Evolutionary conservation across 2,329 filamentous ascomycete species (phyloP).

Genomic region (Dryadomyces quercivorus): DNA sequence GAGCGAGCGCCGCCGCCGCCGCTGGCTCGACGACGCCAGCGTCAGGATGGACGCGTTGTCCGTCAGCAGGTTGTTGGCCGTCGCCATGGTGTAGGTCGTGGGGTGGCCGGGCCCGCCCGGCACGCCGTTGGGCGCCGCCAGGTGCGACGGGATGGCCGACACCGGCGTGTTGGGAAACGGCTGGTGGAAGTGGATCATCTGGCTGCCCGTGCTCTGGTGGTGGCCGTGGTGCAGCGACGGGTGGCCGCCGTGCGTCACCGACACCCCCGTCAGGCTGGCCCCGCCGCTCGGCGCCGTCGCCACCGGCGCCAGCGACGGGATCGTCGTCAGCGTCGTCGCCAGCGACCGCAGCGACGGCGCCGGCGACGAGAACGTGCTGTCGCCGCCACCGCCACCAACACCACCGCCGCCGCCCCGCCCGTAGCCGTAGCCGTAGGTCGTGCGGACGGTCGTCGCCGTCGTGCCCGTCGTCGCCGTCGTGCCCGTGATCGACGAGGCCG

Average conservation of each 20-base stretch:
- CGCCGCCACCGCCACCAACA: conserved; percentile 44
- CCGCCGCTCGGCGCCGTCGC: conserved; percentile 28
- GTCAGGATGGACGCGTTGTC: conserved; percentile 82
- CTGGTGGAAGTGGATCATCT: conserved; percentile 50
- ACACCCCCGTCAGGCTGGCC: neutral
- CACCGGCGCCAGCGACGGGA: conserved; percentile 56
- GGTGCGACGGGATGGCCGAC: conserved; percentile 60
- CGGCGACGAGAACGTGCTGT: conserved; percentile 71
- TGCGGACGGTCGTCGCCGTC: conserved; percentile 45
- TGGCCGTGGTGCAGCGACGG: neutral
- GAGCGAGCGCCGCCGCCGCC: conserved; percentile 63
- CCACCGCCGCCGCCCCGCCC: conserved; percentile 48
- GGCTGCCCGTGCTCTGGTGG: conserved; percentile 22
- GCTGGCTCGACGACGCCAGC: conserved; percentile 70
- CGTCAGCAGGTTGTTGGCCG: conserved; percentile 68
- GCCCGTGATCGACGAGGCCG: conserved; percentile 49
- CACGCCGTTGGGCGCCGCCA: conserved; percentile 18
- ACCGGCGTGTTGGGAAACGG: conserved; percentile 54
- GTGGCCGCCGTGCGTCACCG: neutral
- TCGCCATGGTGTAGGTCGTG: conserved; percentile 64
- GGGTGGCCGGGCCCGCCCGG: conserved; percentile 33
- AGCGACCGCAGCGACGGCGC: conserved; percentile 70
- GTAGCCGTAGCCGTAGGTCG: conserved; percentile 51
- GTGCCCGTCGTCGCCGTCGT: conserved; percentile 46
- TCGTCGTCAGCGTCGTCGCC: conserved; percentile 74